A percentile compares a stretch with the other conserved stretches of the same genome.
These are phyloP conservation scores for Cercospora sp. DNA, from an alignment of 2,329 filamentous ascomycete species.

Conservation along the genomic window DNA sequence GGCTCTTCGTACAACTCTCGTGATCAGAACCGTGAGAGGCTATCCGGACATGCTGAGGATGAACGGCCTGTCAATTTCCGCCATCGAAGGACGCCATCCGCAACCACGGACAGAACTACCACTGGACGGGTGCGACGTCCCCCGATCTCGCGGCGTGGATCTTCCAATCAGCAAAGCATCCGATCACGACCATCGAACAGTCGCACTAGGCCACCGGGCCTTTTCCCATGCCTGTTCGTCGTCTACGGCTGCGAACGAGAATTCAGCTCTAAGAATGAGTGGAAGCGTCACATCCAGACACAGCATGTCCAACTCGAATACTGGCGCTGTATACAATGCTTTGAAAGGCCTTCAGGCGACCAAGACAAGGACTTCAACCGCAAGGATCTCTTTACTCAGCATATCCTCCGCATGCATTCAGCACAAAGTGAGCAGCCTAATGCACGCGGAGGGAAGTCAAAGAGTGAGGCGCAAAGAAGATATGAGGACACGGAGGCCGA, in stretches of 20 bases:
- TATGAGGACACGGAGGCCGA: slow-evolving; percentile 54
- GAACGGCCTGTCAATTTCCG: slow-evolving; percentile 6
- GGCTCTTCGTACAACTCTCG: too few species aligned
- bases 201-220: slow-evolving; percentile 20
- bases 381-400: slow-evolving; percentile 89
- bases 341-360: neutral
- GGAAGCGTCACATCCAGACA: slow-evolving; percentile 83
- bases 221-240: slow-evolving; percentile 75
- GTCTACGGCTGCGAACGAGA: slow-evolving; percentile 71
- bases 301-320: slow-evolving; percentile 75
- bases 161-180: slow-evolving; percentile 81
- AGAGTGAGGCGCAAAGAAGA: slow-evolving; percentile 23
- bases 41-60: neutral
- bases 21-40: too few species aligned
- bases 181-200: slow-evolving; percentile 47
- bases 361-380: slow-evolving; percentile 66
- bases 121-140: slow-evolving; percentile 22
- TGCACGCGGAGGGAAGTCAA: slow-evolving; percentile 69
- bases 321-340: slow-evolving; percentile 72
- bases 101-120: neutral
- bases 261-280: slow-evolving; percentile 87
- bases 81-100: slow-evolving; percentile 22
- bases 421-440: slow-evolving; percentile 64
- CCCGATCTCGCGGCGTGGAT: slow-evolving; percentile 29
- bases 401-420: slow-evolving; percentile 81